Percentiles rank a stretch among this genome's conserved stretches.
Evolutionary conservation across 352 stramenopile genomes (phyloP).

Genomic region (Aphanomyces stellatus): DNA sequence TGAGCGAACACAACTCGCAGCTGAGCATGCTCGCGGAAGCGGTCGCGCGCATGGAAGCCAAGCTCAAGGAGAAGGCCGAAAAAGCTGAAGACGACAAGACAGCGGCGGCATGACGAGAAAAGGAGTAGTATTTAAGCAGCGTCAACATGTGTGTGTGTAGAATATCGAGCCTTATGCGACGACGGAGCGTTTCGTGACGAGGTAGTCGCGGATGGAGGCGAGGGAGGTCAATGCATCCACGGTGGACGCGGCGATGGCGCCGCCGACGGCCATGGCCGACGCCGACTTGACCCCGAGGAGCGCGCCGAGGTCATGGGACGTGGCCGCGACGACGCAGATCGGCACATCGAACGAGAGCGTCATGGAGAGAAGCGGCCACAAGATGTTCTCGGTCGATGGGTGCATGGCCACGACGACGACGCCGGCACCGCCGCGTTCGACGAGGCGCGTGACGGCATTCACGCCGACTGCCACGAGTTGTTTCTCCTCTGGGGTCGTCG

Average conservation of each 20-base stretch:
- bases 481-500: too few species aligned
- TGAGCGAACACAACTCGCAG: slow-evolving; percentile 58
- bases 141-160: too few species aligned
- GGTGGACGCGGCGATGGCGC: not conserved
- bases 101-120: too few species aligned
- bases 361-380: not conserved
- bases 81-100: too few species aligned
- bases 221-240: too few species aligned
- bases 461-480: not conserved
- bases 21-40: slow-evolving; percentile 68
- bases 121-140: too few species aligned
- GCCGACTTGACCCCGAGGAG: not conserved
- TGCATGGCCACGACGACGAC: not conserved
- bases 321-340: not conserved
- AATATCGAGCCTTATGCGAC: too few species aligned
- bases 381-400: not conserved
- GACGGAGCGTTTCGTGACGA: not conserved
- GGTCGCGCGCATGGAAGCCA: slow-evolving; percentile 70
- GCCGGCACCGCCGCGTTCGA: not conserved
- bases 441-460: not conserved
- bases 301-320: not conserved
- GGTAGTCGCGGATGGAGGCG: not conserved
- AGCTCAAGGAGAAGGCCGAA: slow-evolving; percentile 53
- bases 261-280: not conserved
- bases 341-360: not conserved